phyloP scores from a whole-genome alignment of 2,329 filamentous ascomycete species.

The Ophiostoma sp. region DNA sequence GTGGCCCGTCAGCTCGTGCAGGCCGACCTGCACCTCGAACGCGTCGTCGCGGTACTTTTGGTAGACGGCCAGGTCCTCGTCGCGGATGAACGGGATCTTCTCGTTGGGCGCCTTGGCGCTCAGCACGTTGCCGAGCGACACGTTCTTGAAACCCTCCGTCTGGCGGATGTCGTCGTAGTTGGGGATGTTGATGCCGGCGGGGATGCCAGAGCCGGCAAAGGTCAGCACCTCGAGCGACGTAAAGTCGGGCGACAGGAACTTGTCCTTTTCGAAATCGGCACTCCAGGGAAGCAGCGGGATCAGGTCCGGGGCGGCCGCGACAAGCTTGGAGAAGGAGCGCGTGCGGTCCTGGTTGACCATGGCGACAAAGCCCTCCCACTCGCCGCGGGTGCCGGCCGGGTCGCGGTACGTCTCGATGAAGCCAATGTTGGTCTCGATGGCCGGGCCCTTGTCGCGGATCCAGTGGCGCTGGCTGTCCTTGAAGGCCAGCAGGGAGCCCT shows the following conservation, averaged over 20 bases:
- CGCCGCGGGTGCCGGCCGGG: conserved; percentile 71
- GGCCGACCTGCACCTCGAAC: conserved; percentile 92
- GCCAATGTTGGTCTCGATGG: conserved; percentile 74
- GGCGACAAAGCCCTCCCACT: conserved; percentile 81
- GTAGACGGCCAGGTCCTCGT: conserved; percentile 71
- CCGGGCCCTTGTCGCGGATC: conserved; percentile 77
- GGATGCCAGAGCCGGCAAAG: conserved; percentile 65
- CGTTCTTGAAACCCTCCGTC: conserved; percentile 84
- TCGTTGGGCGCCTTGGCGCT: conserved; percentile 89
- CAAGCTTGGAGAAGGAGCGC: conserved; percentile 77
- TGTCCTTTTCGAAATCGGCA: conserved; percentile 89
- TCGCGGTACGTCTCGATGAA: conserved; percentile 85
- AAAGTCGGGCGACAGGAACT: conserved; percentile 91
- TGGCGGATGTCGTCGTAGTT: conserved; percentile 76
- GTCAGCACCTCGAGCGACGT: conserved; percentile 88
- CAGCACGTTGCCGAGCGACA: conserved; percentile 87
- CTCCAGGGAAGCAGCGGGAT: conserved; percentile 89
- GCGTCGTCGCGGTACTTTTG: conserved; percentile 77
- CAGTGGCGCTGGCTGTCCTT: conserved; percentile 76
- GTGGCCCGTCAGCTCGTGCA: conserved; percentile 82
- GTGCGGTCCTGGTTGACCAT: conserved; percentile 88
- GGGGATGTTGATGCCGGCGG: conserved; percentile 63
- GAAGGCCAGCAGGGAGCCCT: conserved; percentile 69
- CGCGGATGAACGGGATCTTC: conserved; percentile 82
- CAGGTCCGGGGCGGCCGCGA: conserved; percentile 71